phyloP scores from a whole-genome alignment of 768 basidiomycete genomes.

The Lactifluus rugatus region DNA sequence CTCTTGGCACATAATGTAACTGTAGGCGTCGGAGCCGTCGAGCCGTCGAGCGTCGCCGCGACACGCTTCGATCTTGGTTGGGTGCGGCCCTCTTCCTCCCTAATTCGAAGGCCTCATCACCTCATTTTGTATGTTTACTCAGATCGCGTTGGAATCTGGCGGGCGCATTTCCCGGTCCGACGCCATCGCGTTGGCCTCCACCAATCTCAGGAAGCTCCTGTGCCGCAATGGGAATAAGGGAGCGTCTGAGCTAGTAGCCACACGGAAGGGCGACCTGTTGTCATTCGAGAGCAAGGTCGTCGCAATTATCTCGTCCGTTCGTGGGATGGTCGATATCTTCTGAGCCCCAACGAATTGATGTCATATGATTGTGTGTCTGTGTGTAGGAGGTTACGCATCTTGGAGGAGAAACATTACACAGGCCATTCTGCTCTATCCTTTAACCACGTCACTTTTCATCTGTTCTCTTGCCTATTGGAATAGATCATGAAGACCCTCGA shows the following conservation, averaged over 20 bases:
- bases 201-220: conserved; percentile 23
- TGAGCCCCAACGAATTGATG: conserved; percentile 11
- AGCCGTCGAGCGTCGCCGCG: conserved; percentile 25
- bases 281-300: conserved; percentile 28
- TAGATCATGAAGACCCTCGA: conserved; percentile 5
- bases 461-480: conserved; percentile 1
- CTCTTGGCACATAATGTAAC: conserved; percentile 53
- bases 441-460: background rate
- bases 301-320: conserved; percentile 23
- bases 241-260: conserved; percentile 32
- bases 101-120: background rate
- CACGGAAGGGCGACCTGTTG: conserved; percentile 25
- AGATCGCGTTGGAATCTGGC: conserved; percentile 33
- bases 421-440: background rate
- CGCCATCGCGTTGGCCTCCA: conserved; percentile 30
- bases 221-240: conserved; percentile 23
- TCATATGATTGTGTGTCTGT: background rate
- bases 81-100: conserved; percentile 22
- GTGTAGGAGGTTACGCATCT: background rate
- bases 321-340: conserved; percentile 25
- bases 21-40: conserved; percentile 43
- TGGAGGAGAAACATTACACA: background rate
- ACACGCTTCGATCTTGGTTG: conserved; percentile 31
- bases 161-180: conserved; percentile 27
- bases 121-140: background rate